phyloP scores from a whole-genome alignment of 2,329 filamentous ascomycete genomes.

The Penicillium sp. region DNA sequence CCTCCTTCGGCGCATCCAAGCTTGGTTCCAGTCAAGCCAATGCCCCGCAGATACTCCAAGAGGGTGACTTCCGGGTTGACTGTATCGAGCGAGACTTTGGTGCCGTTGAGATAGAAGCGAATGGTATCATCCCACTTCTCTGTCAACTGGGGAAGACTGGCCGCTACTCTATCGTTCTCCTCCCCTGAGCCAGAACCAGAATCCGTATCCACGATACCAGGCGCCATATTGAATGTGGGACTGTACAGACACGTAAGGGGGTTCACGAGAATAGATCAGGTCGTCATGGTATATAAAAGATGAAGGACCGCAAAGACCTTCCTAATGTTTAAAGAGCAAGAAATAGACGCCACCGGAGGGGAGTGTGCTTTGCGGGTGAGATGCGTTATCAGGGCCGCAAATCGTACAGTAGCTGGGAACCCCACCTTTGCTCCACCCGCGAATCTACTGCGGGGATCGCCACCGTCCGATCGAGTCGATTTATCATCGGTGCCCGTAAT shows the following conservation, averaged over 20 bases:
- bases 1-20: constrained; percentile 95
- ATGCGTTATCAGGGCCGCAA: constrained; percentile 9
- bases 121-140: constrained; percentile 81
- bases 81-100: constrained; percentile 78
- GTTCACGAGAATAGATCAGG: constrained; percentile 1
- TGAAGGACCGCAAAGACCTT: constrained; percentile 14
- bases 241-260: constrained; percentile 1
- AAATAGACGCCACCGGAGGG: not conserved
- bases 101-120: constrained; percentile 92
- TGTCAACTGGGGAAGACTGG: constrained; percentile 62
- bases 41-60: constrained; percentile 86
- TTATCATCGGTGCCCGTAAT: not conserved
- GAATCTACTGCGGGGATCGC: constrained; percentile 37
- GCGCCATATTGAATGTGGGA: constrained; percentile 50
- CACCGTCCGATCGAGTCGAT: constrained; percentile 31
- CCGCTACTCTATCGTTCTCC: constrained; percentile 39
- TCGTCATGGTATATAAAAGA: constrained; percentile 7
- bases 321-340: constrained; percentile 5
- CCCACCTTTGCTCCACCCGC: constrained; percentile 19
- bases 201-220: constrained; percentile 50
- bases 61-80: constrained; percentile 90
- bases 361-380: constrained; percentile 8
- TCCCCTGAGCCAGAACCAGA: constrained; percentile 46
- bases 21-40: constrained; percentile 93
- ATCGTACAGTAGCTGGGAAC: constrained; percentile 7